These are phyloP conservation scores for Boechera retrofracta DNA, from an alignment of 345 rosid species.

Conservation along the genomic window DNA sequence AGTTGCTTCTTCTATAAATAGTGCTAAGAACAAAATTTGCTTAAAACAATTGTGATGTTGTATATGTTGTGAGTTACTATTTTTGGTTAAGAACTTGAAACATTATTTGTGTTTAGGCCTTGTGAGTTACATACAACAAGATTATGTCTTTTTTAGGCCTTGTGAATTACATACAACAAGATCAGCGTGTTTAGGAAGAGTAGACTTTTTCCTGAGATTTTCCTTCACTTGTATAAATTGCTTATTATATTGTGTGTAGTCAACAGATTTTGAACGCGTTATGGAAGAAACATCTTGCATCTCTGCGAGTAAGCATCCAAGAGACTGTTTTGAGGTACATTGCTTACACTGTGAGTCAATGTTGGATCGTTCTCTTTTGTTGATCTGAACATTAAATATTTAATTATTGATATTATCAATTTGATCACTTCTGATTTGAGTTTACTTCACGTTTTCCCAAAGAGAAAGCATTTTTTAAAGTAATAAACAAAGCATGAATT, in stretches of 20 bases:
- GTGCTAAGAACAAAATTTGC: neutral
- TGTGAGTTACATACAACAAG: neutral
- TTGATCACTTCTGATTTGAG: neutral
- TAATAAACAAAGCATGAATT: neutral
- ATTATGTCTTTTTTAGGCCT: neutral
- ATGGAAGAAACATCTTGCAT: neutral
- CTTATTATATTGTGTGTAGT: neutral
- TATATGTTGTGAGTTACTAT: neutral
- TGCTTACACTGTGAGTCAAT: neutral
- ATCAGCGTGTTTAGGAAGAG: too few species aligned
- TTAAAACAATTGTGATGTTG: neutral
- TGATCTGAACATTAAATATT: neutral
- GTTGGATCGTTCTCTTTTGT: neutral
- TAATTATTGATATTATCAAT: neutral
- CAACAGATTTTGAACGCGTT: neutral
- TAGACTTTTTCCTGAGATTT: too few species aligned
- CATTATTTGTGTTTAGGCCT: neutral
- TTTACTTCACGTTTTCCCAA: neutral
- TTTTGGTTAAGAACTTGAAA: neutral
- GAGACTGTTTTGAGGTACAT: neutral
- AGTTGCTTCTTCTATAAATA: neutral
- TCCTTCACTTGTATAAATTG: neutral
- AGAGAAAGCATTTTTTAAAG: neutral
- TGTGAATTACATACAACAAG: too few species aligned
- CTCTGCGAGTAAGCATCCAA: neutral